These are phyloP conservation scores for Vitis riparia DNA, from an alignment of 164 flowering plant genomes.

Conservation along the genomic window DNA sequence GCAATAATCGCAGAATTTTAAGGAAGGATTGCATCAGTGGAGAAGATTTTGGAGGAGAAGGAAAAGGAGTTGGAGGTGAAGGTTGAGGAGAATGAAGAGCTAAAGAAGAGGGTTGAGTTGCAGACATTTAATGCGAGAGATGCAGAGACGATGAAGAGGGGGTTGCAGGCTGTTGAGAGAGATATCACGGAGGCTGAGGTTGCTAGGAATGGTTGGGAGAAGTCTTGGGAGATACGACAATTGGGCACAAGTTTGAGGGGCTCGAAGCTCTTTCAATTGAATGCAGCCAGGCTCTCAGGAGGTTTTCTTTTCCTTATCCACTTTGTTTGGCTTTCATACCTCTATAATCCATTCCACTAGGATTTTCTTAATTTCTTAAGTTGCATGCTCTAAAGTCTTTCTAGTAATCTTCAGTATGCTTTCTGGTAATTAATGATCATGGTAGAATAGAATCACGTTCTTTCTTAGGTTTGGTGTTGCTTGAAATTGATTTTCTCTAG, in stretches of 20 bases:
- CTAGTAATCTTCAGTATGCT: no score
- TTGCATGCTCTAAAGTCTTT: no score
- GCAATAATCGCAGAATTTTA: conserved; percentile 36
- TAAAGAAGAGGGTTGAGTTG: conserved; percentile 59
- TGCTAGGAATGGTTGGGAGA: conserved; percentile 74
- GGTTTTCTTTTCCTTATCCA: conserved; percentile 11
- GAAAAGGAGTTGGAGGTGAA: conserved; percentile 60
- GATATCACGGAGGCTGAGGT: conserved; percentile 72
- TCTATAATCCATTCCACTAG: no score
- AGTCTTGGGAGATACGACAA: conserved; percentile 65
- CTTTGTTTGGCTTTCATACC: background rate
- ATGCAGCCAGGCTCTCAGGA: conserved; percentile 72
- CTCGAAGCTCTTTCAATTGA: conserved; percentile 64
- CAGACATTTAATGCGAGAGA: conserved; percentile 84
- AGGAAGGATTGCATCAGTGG: conserved; percentile 27
- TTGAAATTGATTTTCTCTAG: no score
- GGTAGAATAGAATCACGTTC: no score
- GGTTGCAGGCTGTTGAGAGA: conserved; percentile 80
- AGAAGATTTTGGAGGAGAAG: conserved; percentile 61
- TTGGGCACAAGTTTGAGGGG: conserved; percentile 64
- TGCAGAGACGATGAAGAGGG: conserved; percentile 92
- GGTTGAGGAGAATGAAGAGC: conserved; percentile 73
- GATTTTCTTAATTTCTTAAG: no score
- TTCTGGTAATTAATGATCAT: no score
- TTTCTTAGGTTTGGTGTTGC: no score